Base-by-base conservation (phyloP, 2,329 filamentous ascomycete genomes). In the Arachnomyces sp. region DNA sequence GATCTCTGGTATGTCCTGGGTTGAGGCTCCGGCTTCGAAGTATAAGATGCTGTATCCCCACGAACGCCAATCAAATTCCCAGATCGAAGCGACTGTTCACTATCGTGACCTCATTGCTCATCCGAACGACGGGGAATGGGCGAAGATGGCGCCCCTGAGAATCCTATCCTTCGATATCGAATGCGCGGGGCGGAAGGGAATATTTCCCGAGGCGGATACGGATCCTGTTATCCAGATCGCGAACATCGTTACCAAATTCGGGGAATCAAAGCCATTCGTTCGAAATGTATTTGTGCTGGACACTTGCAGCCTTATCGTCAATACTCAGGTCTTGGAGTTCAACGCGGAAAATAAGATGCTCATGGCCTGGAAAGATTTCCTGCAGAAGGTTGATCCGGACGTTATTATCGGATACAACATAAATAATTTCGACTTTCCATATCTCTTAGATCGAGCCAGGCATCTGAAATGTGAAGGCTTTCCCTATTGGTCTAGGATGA, bases 341-440 rank as follows among this genome's bases (percentile, higher is more conserved):
- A 72, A 83, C 13, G 74, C 77, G 32, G 92, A 98, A 60, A 79
- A 84, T 40, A 80, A 88, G 45, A 92, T 98, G 89, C 72, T 98
- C n/a, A 80, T 82, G 65, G 79, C 81, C 31, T 98, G 92, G 92
- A 82, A 85, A 54, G 76, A 93, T 44, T 98, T 98, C 49, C 64
- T 98, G 12, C 75, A 93, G 52, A 80, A 86, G 53, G 86, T 92
- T 1, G 92, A 98, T 51, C 90, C 92, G 0, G 92, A 98, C 66
- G 85, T 98, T 49, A 95, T 98, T 55, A 98, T 93, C 40, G 92
- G 92, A 34, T 98, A 98, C 80, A 98, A 98, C 63, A 98, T 94
- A 66, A 72, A 86, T 58, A 98, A 98, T 67, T 98, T 98, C 65
- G 92, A 98, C 69, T 96, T 98, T 49, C 90, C 90, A 0, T 98